phyloP scores from a whole-genome alignment of 805 yeast genomes.

The Wickerhamomyces silvicola region DNA sequence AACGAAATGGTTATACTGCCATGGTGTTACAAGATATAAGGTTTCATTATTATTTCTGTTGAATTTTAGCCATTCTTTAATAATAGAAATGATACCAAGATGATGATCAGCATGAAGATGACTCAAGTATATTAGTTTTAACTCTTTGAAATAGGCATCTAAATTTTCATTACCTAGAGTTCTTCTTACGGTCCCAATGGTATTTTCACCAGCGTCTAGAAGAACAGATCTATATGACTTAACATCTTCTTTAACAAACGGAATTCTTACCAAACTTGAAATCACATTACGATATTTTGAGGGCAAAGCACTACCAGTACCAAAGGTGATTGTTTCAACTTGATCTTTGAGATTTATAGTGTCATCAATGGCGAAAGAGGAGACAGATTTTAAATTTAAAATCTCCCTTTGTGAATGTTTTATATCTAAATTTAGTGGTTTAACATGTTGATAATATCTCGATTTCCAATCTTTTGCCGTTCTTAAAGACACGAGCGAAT shows the following conservation, averaged over 20 bases:
- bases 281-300: slow-evolving; percentile 80
- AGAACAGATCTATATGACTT: slow-evolving; percentile 41
- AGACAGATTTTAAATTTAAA: slow-evolving; percentile 10
- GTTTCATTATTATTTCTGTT: slow-evolving; percentile 33
- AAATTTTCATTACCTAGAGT: slow-evolving; percentile 44
- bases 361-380: slow-evolving; percentile 12
- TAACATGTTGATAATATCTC: slow-evolving; percentile 21
- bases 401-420: slow-evolving; percentile 5
- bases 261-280: slow-evolving; percentile 70
- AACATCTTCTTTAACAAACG: slow-evolving; percentile 28
- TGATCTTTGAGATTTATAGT: slow-evolving; percentile 34
- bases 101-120: slow-evolving; percentile 98
- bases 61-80: slow-evolving; percentile 57
- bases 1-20: slow-evolving; percentile 62
- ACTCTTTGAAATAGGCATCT: slow-evolving; percentile 45
- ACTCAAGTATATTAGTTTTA: slow-evolving; percentile 63
- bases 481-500: slow-evolving; percentile 5
- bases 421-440: slow-evolving; percentile 16
- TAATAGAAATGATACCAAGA: slow-evolving; percentile 67
- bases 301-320: slow-evolving; percentile 93
- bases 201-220: slow-evolving; percentile 95
- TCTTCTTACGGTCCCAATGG: slow-evolving; percentile 66
- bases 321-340: slow-evolving; percentile 69
- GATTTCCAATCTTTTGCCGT: slow-evolving; percentile 21
- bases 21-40: slow-evolving; percentile 65